Base-by-base conservation (phyloP, 306 rosid genomes). In the Citrullus colocynthis region DNA sequence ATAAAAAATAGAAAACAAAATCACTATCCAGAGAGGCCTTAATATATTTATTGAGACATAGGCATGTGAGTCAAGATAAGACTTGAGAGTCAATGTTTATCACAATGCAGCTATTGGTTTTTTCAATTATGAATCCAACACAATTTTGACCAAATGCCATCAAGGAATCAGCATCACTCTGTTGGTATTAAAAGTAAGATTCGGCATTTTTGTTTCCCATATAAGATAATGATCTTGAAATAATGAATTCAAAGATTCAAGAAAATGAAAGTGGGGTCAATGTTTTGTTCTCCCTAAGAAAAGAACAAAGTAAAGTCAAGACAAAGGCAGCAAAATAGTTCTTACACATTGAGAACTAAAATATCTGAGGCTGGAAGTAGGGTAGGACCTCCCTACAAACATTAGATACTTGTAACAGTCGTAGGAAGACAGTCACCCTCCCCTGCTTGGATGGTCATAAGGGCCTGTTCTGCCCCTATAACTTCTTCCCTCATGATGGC, bases 401-500 rank as follows among this genome's bases (percentile, higher is more conserved):
- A 41, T 67, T 15, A 41, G 54, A 67, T 41, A 67, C 13, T 20
- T 41, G 34, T 39, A 67, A n/a, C 51, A 67, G 44, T 92, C 97
- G 39, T 88, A 91, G 14, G 93, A 89, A 58, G 96, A 84, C 5
- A 90, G 89, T 4, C 89, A 93, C 30, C 88, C 88, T 28, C 80
- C 88, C 86, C 96, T 79, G 86, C 66, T 82, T 0, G 96, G 89
- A 76, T 96, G 97, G 41, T 95, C 92, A 55, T 95, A 95, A 36
- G 99, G 97, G 64, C 90, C 93, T 17, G 96, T 69, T 85, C 96
- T 91, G 6, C 85, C 85, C 88, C 92, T 82, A 78, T 87, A 92
- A 78, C 83, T 81, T 85, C 92, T 87, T 79, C 96, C 97, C 74
- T 90, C 97, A 0, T 85, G 89, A 28, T 92, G 86, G 57, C 90